Percentiles rank a stretch among this genome's conserved stretches.
Conservation (phyloP, 2,329 filamentous ascomycete species). For the Fusarium armeniacum region DNA sequence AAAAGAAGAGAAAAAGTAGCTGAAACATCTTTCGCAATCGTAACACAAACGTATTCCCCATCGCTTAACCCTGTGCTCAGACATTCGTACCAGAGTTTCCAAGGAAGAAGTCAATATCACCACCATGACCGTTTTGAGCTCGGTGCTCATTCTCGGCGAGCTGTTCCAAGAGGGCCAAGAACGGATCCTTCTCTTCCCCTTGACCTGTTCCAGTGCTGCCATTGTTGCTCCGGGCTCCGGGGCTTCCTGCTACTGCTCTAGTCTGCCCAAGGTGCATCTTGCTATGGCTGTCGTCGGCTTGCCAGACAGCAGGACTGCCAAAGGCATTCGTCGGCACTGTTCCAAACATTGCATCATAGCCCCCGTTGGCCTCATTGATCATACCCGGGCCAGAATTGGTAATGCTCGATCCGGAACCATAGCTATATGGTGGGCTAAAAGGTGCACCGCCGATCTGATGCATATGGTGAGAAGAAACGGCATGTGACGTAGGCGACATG, state of each 20-base stretch:
- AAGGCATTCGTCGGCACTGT: constrained; percentile 67
- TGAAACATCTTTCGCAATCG: not conserved
- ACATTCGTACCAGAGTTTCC: constrained; percentile 45
- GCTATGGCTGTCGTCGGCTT: constrained; percentile 56
- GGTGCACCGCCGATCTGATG: constrained; percentile 52
- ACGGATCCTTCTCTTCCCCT: constrained; percentile 82
- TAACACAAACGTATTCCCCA: not conserved
- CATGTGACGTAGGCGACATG: constrained; percentile 44
- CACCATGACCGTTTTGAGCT: constrained; percentile 72
- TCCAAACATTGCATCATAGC: constrained; percentile 73
- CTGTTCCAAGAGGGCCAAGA: constrained; percentile 83
- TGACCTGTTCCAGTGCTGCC: constrained; percentile 64
- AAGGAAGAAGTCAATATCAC: constrained; percentile 84
- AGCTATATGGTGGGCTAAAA: constrained; percentile 62
- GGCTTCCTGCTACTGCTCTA: constrained; percentile 53
- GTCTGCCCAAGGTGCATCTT: constrained; percentile 43
- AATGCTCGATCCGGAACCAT: constrained; percentile 51
- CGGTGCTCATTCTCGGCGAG: constrained; percentile 83
- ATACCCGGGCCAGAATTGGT: constrained; percentile 48
- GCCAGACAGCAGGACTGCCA: constrained; percentile 66
- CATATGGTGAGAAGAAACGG: constrained; percentile 48
- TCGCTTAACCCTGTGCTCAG: constrained; percentile 12
- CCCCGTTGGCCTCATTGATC: constrained; percentile 53
- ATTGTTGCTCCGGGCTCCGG: constrained; percentile 64
- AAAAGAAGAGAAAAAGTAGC: not conserved